These are phyloP conservation scores for Garcia nutans DNA, from an alignment of 345 rosid genomes.

Conservation along the genomic window DNA sequence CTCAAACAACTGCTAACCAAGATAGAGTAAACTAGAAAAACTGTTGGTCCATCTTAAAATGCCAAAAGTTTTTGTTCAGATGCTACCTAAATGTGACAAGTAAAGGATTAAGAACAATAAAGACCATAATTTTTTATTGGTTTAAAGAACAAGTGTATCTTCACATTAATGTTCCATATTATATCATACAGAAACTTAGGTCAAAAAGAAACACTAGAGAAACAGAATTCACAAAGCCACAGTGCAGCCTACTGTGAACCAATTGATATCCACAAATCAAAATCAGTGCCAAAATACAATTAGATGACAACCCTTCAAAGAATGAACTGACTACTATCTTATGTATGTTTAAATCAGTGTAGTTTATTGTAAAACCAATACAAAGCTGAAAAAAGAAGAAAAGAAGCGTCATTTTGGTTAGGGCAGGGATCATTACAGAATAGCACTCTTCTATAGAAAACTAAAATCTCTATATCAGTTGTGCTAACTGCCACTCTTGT, in stretches of 20 bases:
- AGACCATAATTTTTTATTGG: background rate
- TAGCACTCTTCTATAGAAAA: background rate
- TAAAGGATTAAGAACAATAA: background rate
- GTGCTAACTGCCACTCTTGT: background rate
- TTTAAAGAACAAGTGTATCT: background rate
- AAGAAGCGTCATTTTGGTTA: background rate
- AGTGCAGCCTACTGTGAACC: background rate
- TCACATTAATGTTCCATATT: background rate
- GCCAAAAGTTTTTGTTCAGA: background rate
- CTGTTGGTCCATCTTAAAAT: background rate
- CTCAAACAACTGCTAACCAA: background rate
- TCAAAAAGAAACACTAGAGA: background rate
- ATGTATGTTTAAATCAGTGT: background rate
- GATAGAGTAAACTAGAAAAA: background rate
- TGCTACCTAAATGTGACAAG: background rate
- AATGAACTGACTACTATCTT: background rate
- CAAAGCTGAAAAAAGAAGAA: background rate
- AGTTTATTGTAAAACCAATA: background rate
- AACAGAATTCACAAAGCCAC: background rate
- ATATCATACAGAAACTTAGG: background rate
- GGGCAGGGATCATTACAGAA: background rate
- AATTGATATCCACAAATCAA: background rate
- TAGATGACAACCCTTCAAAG: background rate
- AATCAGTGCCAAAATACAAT: background rate
- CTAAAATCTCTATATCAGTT: background rate